Evolutionary conservation across 208 protist genomes (phyloP).

Genomic region (Porcisia hertigi): DNA sequence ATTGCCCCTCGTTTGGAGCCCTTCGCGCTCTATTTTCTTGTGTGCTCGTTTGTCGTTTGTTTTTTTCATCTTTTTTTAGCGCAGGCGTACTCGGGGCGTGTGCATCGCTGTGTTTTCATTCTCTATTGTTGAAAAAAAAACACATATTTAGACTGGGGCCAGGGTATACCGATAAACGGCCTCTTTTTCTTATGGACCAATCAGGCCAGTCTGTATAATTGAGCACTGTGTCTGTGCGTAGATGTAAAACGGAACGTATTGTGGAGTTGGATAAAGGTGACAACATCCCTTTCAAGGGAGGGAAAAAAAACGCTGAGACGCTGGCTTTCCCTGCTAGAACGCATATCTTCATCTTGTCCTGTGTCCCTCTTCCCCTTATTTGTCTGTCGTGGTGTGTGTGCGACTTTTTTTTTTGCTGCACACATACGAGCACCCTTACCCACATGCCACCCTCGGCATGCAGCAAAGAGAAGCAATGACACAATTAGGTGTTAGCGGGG

Average conservation of each 20-base stretch:
- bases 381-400: background rate
- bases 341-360: background rate
- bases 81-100: background rate
- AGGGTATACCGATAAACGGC: background rate
- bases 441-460: background rate
- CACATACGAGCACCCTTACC: background rate
- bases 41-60: constrained; percentile 7
- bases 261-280: background rate
- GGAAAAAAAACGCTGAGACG: background rate
- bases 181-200: background rate
- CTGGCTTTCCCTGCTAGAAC: background rate
- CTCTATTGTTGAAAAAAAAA: background rate
- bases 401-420: background rate
- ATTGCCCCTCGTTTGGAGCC: background rate
- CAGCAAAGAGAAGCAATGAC: background rate
- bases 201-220: background rate
- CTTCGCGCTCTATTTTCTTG: background rate
- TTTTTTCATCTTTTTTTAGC: background rate
- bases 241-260: background rate
- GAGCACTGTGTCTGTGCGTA: background rate
- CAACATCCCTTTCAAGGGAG: background rate
- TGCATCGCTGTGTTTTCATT: background rate
- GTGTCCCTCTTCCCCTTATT: background rate
- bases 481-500: background rate
- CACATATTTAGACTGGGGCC: background rate